These are phyloP conservation scores for Neurospora tetraspora DNA, from an alignment of 495 filamentous ascomycete species.

Conservation along the genomic window DNA sequence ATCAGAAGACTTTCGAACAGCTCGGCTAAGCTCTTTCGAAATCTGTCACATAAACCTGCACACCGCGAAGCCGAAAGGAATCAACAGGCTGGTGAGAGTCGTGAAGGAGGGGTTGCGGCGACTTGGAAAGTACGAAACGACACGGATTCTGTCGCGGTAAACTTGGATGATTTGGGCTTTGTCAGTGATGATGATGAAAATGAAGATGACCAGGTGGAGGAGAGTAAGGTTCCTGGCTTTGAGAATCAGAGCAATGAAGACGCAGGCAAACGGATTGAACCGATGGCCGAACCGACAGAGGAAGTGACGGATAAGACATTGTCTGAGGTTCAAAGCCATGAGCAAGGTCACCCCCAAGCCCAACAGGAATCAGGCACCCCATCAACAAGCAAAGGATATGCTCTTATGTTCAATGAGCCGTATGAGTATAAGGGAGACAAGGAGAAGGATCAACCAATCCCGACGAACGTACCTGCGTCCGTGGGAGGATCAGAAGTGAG, in stretches of 20 bases:
- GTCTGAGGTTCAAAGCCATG: background rate
- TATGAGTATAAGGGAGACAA: background rate
- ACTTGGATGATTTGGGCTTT: constrained; percentile 40
- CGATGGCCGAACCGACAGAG: background rate
- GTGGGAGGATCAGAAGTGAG: background rate
- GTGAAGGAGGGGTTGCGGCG: constrained; percentile 35
- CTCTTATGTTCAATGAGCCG: background rate
- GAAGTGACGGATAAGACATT: background rate
- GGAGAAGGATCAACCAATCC: background rate
- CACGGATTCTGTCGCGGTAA: constrained; percentile 41
- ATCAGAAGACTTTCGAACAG: constrained; percentile 38
- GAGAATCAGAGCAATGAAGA: background rate
- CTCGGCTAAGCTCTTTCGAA: constrained; percentile 33
- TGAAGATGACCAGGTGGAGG: background rate
- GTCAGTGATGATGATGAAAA: constrained; percentile 17
- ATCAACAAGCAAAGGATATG: background rate
- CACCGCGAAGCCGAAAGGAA: constrained; percentile 6
- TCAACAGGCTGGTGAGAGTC: constrained; percentile 19
- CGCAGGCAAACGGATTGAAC: background rate
- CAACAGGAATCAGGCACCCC: background rate
- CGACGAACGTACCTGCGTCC: background rate
- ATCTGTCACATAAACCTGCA: constrained; percentile 33
- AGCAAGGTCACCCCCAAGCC: background rate
- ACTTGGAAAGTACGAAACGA: constrained; percentile 23
- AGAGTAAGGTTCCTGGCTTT: background rate